Evolutionary conservation across 495 filamentous ascomycete genomes (phyloP), one percentile per base, ranked within the genome.

Genomic region (Neurospora sp.): DNA sequence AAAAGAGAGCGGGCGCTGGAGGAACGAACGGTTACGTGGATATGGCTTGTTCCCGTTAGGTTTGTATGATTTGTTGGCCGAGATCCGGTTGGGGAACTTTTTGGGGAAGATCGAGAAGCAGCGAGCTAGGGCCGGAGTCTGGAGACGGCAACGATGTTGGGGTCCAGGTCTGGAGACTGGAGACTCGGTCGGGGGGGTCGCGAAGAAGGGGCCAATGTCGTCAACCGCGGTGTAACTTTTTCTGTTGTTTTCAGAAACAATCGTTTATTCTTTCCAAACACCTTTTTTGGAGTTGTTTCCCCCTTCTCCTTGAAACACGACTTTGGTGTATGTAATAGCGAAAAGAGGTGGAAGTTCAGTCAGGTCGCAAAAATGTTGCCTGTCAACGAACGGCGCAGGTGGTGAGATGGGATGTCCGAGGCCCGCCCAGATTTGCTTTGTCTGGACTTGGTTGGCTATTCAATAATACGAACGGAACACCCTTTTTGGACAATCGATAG

Each of bases 51-150:
- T 66, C 54, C 54, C 54, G 54, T 66, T 66, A 35, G 54, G 54
- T 62, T 62, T 62, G 54, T 62, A 62, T 59, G 48, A 62, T 62
- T 62, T 66, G 54, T 66, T 66, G 54, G 54, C 54, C 54, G 54
- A 66, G 54, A 66, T 66, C 27, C 27, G 54, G 54, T 35, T 66
- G 54, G 54, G 54, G 54, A 66, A 66, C 54, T 66, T 66, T 66
- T 66, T 66, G 54, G 54, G 54, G 54, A 66, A 62, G 54, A 66
- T 66, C 54, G 54, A 66, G 54, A 66, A 66, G 54, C 54, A 62
- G 23, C 54, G 54, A 62, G 54, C 54, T 66, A 10, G 54, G 54
- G 54, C 31, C 54, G 54, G 54, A 66, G 27, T 66, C 27, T 66
- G 54, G 54, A 66, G 54, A 66, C 54, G 27, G 54, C 54, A 62